Percentiles rank a stretch among this genome's conserved stretches.
Conservation (phyloP, 495 filamentous ascomycete genomes). For the Trichoderma orchidacearum region DNA sequence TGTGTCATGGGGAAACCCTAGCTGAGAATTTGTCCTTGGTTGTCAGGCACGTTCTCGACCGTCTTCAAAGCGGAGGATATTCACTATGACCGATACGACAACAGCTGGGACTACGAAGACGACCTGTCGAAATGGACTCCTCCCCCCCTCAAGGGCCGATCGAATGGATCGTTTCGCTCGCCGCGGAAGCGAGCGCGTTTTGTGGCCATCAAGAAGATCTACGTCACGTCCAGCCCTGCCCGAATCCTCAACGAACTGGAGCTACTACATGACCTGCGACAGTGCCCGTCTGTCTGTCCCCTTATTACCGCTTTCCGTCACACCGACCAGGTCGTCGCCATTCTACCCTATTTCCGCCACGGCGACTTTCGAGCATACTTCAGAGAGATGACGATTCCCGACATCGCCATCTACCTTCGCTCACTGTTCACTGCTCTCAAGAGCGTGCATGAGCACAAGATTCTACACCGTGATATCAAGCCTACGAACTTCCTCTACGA, state of each 20-base stretch:
- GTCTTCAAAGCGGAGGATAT: conserved; percentile 98
- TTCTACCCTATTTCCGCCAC: conserved; percentile 91
- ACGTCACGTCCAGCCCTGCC: conserved; percentile 85
- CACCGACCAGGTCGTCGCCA: conserved; percentile 86
- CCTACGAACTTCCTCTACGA: conserved; percentile 99
- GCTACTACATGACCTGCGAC: conserved; percentile 77
- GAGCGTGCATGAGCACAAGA: conserved; percentile 67
- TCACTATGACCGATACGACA: conserved; percentile 69
- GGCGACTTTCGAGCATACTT: conserved; percentile 95
- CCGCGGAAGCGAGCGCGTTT: conserved; percentile 46
- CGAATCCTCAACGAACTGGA: conserved; percentile 97
- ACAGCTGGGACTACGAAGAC: conserved; percentile 72
- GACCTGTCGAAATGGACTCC: conserved; percentile 48
- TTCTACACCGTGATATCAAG: conserved; percentile 96
- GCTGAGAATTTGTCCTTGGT: background rate
- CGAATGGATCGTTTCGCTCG: conserved; percentile 4
- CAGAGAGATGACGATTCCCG: conserved; percentile 64
- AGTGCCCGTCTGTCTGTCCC: conserved; percentile 75
- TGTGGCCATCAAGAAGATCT: conserved; percentile 98
- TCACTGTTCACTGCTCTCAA: conserved; percentile 76
- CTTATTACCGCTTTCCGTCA: conserved; percentile 91
- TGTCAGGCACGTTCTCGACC: conserved; percentile 86
- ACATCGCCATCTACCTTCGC: conserved; percentile 79
- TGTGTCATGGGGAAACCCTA: conserved; percentile 1
- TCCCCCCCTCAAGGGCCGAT: conserved; percentile 37